phyloP scores from a whole-genome alignment of 2,329 filamentous ascomycete genomes.

The Penicillium sp. region DNA sequence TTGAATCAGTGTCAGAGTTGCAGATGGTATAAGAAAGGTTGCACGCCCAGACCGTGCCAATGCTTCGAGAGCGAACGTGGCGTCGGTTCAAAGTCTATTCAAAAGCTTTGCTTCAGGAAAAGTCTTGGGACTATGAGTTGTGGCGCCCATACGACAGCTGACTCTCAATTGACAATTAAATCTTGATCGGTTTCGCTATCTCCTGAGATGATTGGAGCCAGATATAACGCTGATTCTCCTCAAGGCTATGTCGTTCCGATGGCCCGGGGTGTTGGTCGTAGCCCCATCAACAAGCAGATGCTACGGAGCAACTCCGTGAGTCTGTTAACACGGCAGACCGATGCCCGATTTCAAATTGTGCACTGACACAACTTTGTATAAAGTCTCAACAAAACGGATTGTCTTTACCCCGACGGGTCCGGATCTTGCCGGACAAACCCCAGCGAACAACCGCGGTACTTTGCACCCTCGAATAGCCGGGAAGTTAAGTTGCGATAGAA shows the following conservation, averaged over 20 bases:
- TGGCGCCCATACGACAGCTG: not conserved
- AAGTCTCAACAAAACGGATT: not conserved
- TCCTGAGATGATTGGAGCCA: not conserved
- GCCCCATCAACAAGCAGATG: not conserved
- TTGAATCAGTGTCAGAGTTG: not conserved
- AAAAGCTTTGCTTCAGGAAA: not conserved
- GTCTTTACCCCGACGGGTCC: not conserved
- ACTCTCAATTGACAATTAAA: not conserved
- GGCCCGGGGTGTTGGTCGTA: not conserved
- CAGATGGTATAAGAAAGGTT: constrained; percentile 3
- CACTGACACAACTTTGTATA: not conserved
- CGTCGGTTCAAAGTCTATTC: constrained; percentile 7
- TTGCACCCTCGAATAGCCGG: not conserved
- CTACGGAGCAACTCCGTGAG: not conserved
- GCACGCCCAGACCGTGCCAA: constrained; percentile 4
- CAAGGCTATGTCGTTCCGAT: not conserved
- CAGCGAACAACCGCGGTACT: not conserved
- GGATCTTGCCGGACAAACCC: not conserved
- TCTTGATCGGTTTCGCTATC: not conserved
- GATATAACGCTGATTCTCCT: too few species aligned
- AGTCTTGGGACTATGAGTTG: not conserved
- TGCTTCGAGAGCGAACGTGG: constrained; percentile 2
- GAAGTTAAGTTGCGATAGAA: not conserved
- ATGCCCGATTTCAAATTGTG: not conserved
- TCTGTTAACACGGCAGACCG: not conserved